Percentiles rank a stretch among this genome's conserved stretches.
These are phyloP conservation scores for Exophiala oligosperma DNA, from an alignment of 2,329 filamentous ascomycete species.

Conservation along the genomic window DNA sequence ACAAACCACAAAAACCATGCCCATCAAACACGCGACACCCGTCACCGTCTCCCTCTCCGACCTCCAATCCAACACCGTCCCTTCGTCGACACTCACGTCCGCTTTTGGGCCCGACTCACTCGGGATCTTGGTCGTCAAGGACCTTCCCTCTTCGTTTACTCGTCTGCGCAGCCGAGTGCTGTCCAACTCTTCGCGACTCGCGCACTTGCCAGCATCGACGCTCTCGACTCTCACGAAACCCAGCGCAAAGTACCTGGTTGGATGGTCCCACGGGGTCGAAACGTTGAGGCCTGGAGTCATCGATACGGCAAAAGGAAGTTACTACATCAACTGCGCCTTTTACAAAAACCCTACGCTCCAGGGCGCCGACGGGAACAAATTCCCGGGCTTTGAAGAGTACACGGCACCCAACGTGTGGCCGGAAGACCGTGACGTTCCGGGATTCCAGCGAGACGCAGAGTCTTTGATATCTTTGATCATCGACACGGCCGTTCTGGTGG, in stretches of 20 bases:
- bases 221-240: slow-evolving; percentile 55
- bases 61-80: slow-evolving; percentile 34
- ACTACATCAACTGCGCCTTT: slow-evolving; percentile 64
- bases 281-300: slow-evolving; percentile 61
- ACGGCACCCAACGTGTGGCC: slow-evolving; percentile 92
- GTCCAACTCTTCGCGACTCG: slow-evolving; percentile 86
- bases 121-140: slow-evolving; percentile 90
- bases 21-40: slow-evolving; percentile 22
- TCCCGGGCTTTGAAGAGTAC: slow-evolving; percentile 74
- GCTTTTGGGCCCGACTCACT: slow-evolving; percentile 90
- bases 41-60: slow-evolving; percentile 26
- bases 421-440: slow-evolving; percentile 59
- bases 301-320: slow-evolving; percentile 64
- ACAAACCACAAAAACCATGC: background rate
- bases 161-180: slow-evolving; percentile 72
- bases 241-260: slow-evolving; percentile 59
- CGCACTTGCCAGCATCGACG: slow-evolving; percentile 70
- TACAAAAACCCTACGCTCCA: slow-evolving; percentile 43
- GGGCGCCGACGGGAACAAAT: slow-evolving; percentile 28
- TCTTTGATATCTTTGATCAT: slow-evolving; percentile 81
- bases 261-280: slow-evolving; percentile 66
- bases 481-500: slow-evolving; percentile 84
- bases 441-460: slow-evolving; percentile 72
- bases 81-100: slow-evolving; percentile 49
- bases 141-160: slow-evolving; percentile 71